Percentiles rank a stretch among this genome's conserved stretches.
These are phyloP conservation scores for Clarkia xantiana DNA, from an alignment of 345 rosid species.

Conservation along the genomic window DNA sequence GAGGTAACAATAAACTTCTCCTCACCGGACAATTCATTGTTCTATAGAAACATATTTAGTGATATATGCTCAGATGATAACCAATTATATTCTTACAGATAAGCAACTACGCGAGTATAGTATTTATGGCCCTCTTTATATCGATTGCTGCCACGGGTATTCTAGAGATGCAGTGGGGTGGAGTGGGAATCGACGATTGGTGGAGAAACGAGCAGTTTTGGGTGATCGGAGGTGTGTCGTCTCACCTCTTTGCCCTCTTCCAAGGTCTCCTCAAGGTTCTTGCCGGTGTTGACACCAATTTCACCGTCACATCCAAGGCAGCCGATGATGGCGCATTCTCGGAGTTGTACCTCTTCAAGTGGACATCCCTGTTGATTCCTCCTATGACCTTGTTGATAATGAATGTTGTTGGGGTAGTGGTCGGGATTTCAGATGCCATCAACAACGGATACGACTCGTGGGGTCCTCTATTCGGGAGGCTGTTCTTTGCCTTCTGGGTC, in stretches of 20 bases:
- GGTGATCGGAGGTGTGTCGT: slow-evolving; percentile 92
- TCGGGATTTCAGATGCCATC: slow-evolving; percentile 90
- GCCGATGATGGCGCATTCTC: slow-evolving; percentile 93
- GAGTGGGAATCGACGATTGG: slow-evolving; percentile 89
- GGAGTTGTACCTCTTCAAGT: slow-evolving; percentile 90
- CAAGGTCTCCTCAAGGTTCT: slow-evolving; percentile 94
- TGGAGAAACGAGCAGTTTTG: slow-evolving; percentile 99
- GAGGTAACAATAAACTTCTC: slow-evolving; percentile 51
- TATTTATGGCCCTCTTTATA: slow-evolving; percentile 80
- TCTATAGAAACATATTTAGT: no score
- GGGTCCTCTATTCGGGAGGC: slow-evolving; percentile 94
- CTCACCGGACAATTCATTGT: no score
- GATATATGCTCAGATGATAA: background rate
- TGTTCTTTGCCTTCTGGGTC: slow-evolving; percentile 90
- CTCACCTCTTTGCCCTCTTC: slow-evolving; percentile 86
- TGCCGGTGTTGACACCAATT: slow-evolving; percentile 85
- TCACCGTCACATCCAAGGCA: slow-evolving; percentile 88
- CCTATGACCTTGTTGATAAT: slow-evolving; percentile 80
- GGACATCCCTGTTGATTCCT: slow-evolving; percentile 85
- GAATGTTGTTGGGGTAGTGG: slow-evolving; percentile 73
- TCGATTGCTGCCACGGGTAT: slow-evolving; percentile 91
- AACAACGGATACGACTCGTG: slow-evolving; percentile 96
- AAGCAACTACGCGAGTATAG: slow-evolving; percentile 79
- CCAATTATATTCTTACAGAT: slow-evolving; percentile 37
- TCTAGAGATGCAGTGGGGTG: slow-evolving; percentile 99